A percentile compares a stretch with the other conserved stretches of the same genome.
Evolutionary conservation across 768 basidiomycete species (phyloP).

Genomic region (Asterophora parasitica): DNA sequence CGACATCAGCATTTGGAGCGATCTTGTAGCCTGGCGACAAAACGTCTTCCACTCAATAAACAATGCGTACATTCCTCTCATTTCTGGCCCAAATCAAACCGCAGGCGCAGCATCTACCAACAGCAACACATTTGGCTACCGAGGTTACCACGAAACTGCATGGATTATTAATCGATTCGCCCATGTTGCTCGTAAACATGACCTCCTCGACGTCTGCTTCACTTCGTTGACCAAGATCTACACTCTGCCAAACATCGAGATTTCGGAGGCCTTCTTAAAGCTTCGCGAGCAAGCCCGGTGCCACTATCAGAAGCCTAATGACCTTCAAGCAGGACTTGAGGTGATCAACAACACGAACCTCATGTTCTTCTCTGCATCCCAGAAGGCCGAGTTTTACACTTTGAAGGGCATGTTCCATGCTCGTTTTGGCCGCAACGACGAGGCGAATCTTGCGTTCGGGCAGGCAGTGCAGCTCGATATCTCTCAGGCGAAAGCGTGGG

Average conservation of each 20-base stretch:
- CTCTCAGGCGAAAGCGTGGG: constrained; percentile 94
- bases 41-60: constrained; percentile 98
- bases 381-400: constrained; percentile 98
- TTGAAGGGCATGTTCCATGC: constrained; percentile 99
- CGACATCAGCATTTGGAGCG: constrained; percentile 98
- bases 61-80: constrained; percentile 91
- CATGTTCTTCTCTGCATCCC: constrained; percentile 90
- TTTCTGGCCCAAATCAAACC: constrained; percentile 51
- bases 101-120: constrained; percentile 48
- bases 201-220: constrained; percentile 93
- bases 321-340: constrained; percentile 90
- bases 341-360: constrained; percentile 99
- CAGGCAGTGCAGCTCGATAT: constrained; percentile 97
- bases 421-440: constrained; percentile 77
- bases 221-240: constrained; percentile 95
- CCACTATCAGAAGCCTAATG: constrained; percentile 93
- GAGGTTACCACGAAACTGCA: constrained; percentile 98
- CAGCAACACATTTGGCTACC: constrained; percentile 82
- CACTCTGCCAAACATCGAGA: constrained; percentile 98
- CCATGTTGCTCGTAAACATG: constrained; percentile 96
- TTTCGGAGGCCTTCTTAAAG: constrained; percentile 98
- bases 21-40: constrained; percentile 98
- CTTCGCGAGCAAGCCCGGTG: constrained; percentile 97
- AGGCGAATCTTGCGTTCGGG: constrained; percentile 88
- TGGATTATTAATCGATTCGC: constrained; percentile 99